These are phyloP conservation scores for Betula pendula DNA, from an alignment of 306 rosid genomes.

Conservation along the genomic window DNA sequence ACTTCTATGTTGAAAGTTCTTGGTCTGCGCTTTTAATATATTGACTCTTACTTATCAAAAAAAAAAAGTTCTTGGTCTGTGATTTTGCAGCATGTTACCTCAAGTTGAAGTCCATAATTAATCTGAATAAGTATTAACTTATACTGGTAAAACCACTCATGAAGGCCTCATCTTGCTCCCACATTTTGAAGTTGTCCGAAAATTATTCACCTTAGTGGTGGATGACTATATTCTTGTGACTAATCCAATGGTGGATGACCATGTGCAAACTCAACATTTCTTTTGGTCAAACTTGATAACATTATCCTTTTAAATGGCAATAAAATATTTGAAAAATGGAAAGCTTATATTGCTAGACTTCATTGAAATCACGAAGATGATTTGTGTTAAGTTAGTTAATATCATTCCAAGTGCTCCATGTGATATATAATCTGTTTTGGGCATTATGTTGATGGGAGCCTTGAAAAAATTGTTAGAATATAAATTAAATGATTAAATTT, in stretches of 20 bases:
- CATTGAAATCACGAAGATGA: background rate
- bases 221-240: background rate
- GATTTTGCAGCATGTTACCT: background rate
- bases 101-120: background rate
- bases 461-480: too few relatives aligned
- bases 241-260: background rate
- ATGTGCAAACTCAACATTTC: background rate
- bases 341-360: background rate
- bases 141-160: background rate
- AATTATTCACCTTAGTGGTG: background rate
- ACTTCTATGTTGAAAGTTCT: background rate
- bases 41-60: too few relatives aligned
- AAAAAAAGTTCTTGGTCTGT: too few relatives aligned
- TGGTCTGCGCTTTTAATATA: background rate
- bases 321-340: background rate
- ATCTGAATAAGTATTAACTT: background rate
- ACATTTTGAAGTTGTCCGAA: constrained; percentile 2
- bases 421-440: background rate
- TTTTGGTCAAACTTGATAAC: background rate
- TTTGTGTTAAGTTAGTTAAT: background rate
- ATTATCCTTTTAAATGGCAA: background rate
- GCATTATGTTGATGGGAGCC: background rate
- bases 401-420: background rate
- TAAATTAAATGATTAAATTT: too few relatives aligned
- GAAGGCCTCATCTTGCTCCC: background rate